phyloP scores from a whole-genome alignment of 75 land plant species.

The Cryptomeria japonica region DNA sequence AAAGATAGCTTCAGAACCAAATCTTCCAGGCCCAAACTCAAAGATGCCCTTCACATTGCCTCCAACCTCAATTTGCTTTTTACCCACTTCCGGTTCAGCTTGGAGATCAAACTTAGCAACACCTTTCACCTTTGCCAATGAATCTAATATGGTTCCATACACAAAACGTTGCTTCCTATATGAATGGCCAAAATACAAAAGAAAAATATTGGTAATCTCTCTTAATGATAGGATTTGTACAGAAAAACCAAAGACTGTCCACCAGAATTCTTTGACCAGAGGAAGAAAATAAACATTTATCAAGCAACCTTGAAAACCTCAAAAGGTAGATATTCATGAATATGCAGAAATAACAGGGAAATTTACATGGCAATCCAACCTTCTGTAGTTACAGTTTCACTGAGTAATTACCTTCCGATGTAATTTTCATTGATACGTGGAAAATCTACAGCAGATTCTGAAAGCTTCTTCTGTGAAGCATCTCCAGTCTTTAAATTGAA shows the following conservation, averaged over 20 bases:
- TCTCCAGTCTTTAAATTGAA: constrained; percentile 83
- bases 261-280: neutral
- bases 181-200: constrained; percentile 2
- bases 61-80: constrained; percentile 65
- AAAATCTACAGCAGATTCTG: constrained; percentile 73
- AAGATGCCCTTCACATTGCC: constrained; percentile 74
- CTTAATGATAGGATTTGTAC: neutral
- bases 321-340: neutral
- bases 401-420: constrained; percentile 70
- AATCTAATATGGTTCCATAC: constrained; percentile 65
- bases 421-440: constrained; percentile 90
- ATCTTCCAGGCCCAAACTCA: constrained; percentile 73
- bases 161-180: constrained; percentile 77
- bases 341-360: neutral
- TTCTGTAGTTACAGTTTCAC: neutral
- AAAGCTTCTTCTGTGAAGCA: constrained; percentile 73
- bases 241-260: neutral
- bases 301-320: neutral
- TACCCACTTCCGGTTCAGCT: constrained; percentile 59
- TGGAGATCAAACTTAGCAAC: constrained; percentile 83
- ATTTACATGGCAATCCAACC: neutral
- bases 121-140: constrained; percentile 48
- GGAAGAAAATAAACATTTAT: neutral
- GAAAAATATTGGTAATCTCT: neutral
- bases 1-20: constrained; percentile 88